Conservation (phyloP, 2,329 filamentous ascomycete genomes). For the Aureobasidium leucospermi region DNA sequence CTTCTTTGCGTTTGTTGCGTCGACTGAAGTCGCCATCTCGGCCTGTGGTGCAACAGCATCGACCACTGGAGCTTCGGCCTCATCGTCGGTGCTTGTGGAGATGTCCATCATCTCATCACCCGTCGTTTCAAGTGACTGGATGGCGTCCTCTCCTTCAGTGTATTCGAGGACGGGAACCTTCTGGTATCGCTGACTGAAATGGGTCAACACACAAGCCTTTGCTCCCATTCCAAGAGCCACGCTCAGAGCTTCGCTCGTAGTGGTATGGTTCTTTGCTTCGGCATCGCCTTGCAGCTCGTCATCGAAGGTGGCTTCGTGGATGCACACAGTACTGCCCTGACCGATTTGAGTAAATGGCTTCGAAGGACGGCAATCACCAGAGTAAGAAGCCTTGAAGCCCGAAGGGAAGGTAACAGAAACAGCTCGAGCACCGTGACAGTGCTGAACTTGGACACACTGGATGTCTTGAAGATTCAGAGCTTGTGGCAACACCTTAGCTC, state of each 20-base stretch:
- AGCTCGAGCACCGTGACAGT: slow-evolving; percentile 74
- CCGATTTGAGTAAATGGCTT: slow-evolving; percentile 63
- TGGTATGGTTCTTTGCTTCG: slow-evolving; percentile 80
- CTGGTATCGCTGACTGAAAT: slow-evolving; percentile 91
- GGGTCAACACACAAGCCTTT: slow-evolving; percentile 73
- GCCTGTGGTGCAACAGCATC: slow-evolving; percentile 13
- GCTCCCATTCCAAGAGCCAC: slow-evolving; percentile 75
- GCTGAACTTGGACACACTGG: slow-evolving; percentile 60
- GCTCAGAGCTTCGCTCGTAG: slow-evolving; percentile 74
- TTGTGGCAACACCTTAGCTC: slow-evolving; percentile 23
- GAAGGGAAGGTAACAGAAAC: slow-evolving; percentile 69
- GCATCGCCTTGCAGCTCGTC: slow-evolving; percentile 76
- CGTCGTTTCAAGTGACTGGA: slow-evolving; percentile 5
- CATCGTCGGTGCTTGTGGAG: slow-evolving; percentile 9
- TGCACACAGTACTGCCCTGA: slow-evolving; percentile 67
- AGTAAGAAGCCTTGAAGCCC: slow-evolving; percentile 83
- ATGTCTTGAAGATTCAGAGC: slow-evolving; percentile 59
- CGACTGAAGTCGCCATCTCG: background rate
- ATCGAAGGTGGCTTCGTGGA: slow-evolving; percentile 96
- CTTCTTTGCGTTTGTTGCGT: slow-evolving; percentile 20
- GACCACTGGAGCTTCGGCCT: slow-evolving; percentile 13
- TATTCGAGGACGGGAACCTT: slow-evolving; percentile 55
- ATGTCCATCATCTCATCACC: slow-evolving; percentile 20
- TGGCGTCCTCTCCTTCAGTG: slow-evolving; percentile 21
- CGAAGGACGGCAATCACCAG: slow-evolving; percentile 84